Base-by-base conservation (phyloP, 2,329 filamentous ascomycete species). In the Fusarium phyllophilum region DNA sequence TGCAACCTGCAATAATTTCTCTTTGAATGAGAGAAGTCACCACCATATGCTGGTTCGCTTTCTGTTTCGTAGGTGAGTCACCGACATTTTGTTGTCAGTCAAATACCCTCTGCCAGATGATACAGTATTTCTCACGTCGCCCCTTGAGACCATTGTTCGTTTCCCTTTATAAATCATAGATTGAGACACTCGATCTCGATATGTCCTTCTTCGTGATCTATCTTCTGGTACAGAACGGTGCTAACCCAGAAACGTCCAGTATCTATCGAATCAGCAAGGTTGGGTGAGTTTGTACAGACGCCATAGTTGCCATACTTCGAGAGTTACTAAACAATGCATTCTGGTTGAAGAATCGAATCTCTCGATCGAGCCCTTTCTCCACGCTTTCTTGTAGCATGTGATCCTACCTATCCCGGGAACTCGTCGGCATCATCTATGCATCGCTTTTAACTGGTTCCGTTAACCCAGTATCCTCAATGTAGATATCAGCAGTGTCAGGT, bases 31-130 rank as follows among this genome's bases (percentile, higher is more conserved):
- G 3, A 3, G 68, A 60, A 24, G 55, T 66, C n/a, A 66, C 18
- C 6, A 72, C 6, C 73, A 70, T 74, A 17, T 59, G 56, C 3
- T 42, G 46, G 5, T 39, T 36, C 22, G 14, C 12, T n/a, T 44
- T 6, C 18, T 22, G 14, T 39, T 10, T 2, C 61, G 66, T 6
- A 69, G 3, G 18, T 63, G 73, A 3, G 51, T 48, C 2, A 71
- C 10, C 10, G 26, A 48, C 56, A 68, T 68, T 8, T 10, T 38
- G 17, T 51, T 56, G 13, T 74, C 70, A 2, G 63, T 57, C 8
- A 36, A 11, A 26, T 24, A 15, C 10, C 45, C 29, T 6, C 52
- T 57, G 17, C 46, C 29, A 11, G 29, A 31, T n/a, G 5, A 9
- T 22, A 5, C 20, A 22, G 8, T 33, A 15, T 31, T n/a, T 3